Percentiles rank a stretch among this genome's conserved stretches.
Conservation (phyloP, 2,329 filamentous ascomycete genomes). For the Cercospora canescens region DNA sequence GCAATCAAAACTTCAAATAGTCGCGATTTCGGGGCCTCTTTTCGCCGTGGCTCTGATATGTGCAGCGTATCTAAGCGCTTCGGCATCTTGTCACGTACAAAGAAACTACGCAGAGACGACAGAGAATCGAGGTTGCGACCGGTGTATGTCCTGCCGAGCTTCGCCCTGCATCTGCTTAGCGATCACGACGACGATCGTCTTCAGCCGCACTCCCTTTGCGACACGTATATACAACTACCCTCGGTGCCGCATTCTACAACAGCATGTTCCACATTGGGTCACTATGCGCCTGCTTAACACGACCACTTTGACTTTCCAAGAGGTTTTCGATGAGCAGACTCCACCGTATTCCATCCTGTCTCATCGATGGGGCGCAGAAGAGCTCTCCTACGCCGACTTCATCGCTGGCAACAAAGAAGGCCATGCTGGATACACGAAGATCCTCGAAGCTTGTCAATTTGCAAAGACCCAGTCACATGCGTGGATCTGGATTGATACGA, state of each 20-base stretch:
- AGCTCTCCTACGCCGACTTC: conserved; percentile 24
- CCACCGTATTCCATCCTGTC: conserved; percentile 30
- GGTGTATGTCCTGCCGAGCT: too few relatives aligned
- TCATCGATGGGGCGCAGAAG: conserved; percentile 26
- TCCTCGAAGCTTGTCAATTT: conserved; percentile 5
- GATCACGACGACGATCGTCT: background rate
- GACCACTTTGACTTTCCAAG: conserved; percentile 21
- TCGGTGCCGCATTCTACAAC: background rate
- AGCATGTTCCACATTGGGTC: background rate
- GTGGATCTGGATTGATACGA: conserved; percentile 20
- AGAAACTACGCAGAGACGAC: too few relatives aligned
- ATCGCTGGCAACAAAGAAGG: background rate
- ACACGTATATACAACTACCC: background rate
- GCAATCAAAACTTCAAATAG: too few relatives aligned
- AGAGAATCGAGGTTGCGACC: too few relatives aligned
- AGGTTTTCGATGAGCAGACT: conserved; percentile 19
- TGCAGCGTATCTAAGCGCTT: too few relatives aligned
- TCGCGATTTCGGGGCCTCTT: too few relatives aligned
- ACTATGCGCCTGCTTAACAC: conserved; percentile 29
- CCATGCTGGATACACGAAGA: conserved; percentile 13
- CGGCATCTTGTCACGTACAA: too few relatives aligned
- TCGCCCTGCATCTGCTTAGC: background rate
- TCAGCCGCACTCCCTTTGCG: background rate
- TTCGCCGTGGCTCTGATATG: too few relatives aligned
- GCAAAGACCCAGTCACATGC: conserved; percentile 23